Conservation (phyloP, 768 basidiomycete species). For the Termitomyces sp. region DNA sequence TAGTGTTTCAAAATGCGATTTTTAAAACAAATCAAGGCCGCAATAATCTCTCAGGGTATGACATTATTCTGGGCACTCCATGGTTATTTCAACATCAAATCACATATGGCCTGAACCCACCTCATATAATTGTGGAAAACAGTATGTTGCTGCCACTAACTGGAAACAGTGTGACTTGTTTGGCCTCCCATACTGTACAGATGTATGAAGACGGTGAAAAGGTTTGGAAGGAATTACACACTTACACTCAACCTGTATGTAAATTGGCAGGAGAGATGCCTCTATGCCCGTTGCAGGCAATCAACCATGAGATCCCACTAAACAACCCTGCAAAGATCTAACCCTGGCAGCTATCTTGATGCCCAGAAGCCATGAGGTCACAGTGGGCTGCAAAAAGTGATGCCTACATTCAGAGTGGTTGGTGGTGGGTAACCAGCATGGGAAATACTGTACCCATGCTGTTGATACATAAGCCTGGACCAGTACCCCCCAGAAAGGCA, state of each 20-base stretch:
- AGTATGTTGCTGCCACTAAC: neutral
- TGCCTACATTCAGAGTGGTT: neutral
- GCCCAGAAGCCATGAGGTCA: neutral
- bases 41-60: neutral
- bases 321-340: neutral
- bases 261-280: neutral
- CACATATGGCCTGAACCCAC: neutral
- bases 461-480: neutral
- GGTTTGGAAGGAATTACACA: neutral
- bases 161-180: neutral
- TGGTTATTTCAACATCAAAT: neutral
- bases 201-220: neutral
- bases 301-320: neutral
- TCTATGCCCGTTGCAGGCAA: neutral
- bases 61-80: neutral
- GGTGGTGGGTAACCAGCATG: neutral
- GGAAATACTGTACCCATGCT: neutral
- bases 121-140: neutral
- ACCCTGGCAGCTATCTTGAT: neutral
- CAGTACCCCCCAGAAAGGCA: neutral
- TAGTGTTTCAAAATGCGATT: too few relatives aligned
- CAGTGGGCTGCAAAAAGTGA: neutral
- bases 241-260: neutral
- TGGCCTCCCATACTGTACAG: neutral
- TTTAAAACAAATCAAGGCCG: too few relatives aligned